A percentile compares a stretch with the other conserved stretches of the same genome.
These are phyloP conservation scores for Schizosaccharomyces osmophilus DNA, from an alignment of 805 yeast genomes.

Conservation along the genomic window DNA sequence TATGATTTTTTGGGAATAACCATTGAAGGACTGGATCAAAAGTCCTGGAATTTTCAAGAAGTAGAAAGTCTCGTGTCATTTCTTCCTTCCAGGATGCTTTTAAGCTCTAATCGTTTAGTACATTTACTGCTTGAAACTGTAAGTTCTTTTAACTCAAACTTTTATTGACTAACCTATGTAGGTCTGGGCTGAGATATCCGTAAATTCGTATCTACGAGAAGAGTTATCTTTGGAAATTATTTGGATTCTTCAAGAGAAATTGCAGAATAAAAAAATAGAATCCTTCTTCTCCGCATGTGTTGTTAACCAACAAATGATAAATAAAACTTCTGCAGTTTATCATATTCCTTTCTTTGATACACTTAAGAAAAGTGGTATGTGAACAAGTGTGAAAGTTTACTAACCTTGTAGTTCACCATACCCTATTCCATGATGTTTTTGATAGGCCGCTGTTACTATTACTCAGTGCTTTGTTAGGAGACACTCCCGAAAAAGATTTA, in stretches of 20 bases:
- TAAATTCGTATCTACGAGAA: not conserved
- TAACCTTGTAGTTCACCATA: not conserved
- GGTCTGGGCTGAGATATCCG: not conserved
- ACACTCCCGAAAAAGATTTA: not conserved
- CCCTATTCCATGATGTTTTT: constrained; percentile 13
- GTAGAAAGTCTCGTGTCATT: too few species aligned
- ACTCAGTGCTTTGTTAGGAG: not conserved
- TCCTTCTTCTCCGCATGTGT: not conserved
- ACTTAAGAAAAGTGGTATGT: not conserved
- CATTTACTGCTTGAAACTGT: too few species aligned
- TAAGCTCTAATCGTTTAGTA: too few species aligned
- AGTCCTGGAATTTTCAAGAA: too few species aligned
- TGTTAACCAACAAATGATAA: not conserved
- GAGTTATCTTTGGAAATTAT: not conserved
- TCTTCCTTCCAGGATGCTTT: too few species aligned
- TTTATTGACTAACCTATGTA: not conserved
- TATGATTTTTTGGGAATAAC: too few species aligned
- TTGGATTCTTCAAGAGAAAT: not conserved
- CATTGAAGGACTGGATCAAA: too few species aligned
- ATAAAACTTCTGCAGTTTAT: not conserved
- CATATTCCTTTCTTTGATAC: not conserved
- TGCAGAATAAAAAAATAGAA: not conserved
- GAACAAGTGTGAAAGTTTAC: not conserved
- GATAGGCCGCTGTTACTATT: not conserved
- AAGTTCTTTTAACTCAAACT: too few species aligned